Evolutionary conservation across 2,329 filamentous ascomycete genomes (phyloP), one percentile per base, ranked within the genome.

Genomic region (Cadophora sp.): DNA sequence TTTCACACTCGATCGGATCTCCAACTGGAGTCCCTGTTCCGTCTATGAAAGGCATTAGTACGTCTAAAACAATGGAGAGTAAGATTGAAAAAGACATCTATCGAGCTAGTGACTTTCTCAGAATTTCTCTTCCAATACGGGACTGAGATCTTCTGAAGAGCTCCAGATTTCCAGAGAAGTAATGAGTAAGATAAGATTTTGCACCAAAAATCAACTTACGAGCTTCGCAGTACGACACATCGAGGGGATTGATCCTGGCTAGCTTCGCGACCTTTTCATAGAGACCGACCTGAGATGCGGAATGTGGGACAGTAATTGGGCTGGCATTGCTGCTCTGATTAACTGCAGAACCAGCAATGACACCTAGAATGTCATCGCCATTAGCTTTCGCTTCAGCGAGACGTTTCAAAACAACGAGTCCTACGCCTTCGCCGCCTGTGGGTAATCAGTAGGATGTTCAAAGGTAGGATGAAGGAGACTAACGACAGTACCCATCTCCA

Each of bases 351-450:
- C 80, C 84, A 18, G 84, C 80, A 64, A 89, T 84, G 20, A 88
- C 80, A 9, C 82, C 84, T 7, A 84, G 81, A 64, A 88, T 85
- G 0, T 83, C 83, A 73, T 91, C 87, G 20, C 85, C 85, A 69
- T 87, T 84, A 18, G 79, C 78, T 8, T 90, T 71, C 0, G 82
- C 82, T 39, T 79, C 83, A 5, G 81, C 78, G 0, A 90, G 77
- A 1, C 81, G 81, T 76, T 91, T 91, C 51, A 91, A 73, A 3
- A 90, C 73, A 1, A 91, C 76, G 14, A 85, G 81, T 0, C 82
- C 86, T 27, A 86, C 80, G 0, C 88, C 89, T 71, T 91, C 89
- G n/a, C 68, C 69, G 24, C 41, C 41, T 45, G 41, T 45, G 41
- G 41, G 41, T 45, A 45, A 45, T 45, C 41, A 45, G 41, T 45